Evolutionary conservation across 2,329 filamentous ascomycete genomes (phyloP).

Genomic region (Botrytis sinoallii): DNA sequence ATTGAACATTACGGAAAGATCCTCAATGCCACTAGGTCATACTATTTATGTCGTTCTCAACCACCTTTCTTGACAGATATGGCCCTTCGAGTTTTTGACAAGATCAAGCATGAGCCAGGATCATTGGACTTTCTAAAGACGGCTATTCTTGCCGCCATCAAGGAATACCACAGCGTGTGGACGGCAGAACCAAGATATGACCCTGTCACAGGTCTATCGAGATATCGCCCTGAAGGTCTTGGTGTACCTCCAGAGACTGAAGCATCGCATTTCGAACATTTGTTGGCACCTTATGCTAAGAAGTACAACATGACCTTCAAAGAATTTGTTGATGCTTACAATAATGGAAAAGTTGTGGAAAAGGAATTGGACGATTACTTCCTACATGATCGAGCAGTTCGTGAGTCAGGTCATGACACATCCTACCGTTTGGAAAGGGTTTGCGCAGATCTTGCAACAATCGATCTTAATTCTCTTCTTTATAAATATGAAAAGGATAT

Average conservation of each 20-base stretch:
- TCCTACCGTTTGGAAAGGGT: conserved; percentile 88
- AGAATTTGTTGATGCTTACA: conserved; percentile 87
- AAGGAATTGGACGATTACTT: conserved; percentile 94
- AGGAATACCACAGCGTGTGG: conserved; percentile 51
- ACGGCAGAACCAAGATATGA: conserved; percentile 46
- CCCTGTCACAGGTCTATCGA: conserved; percentile 48
- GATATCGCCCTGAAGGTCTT: conserved; percentile 51
- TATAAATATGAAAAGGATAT: conserved; percentile 99
- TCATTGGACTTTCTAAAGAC: conserved; percentile 76
- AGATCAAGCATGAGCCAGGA: conserved; percentile 68
- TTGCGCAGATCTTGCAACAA: conserved; percentile 84
- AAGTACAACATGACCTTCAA: conserved; percentile 76
- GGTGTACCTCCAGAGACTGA: conserved; percentile 57
- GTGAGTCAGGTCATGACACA: conserved; percentile 96
- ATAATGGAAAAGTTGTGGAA: conserved; percentile 70
- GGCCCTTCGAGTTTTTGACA: conserved; percentile 89
- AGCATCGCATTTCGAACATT: conserved; percentile 52
- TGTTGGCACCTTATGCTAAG: conserved; percentile 36
- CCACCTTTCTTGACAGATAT: conserved; percentile 97
- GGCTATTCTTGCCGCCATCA: conserved; percentile 87
- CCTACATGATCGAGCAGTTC: conserved; percentile 89
- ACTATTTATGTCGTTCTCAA: conserved; percentile 92
- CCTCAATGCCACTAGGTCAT: conserved; percentile 91
- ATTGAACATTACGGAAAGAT: conserved; percentile 99
- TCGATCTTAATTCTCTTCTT: conserved; percentile 89